phyloP scores from a whole-genome alignment of 1,284 basidiomycete genomes.

The Rhodotorula sp. region DNA sequence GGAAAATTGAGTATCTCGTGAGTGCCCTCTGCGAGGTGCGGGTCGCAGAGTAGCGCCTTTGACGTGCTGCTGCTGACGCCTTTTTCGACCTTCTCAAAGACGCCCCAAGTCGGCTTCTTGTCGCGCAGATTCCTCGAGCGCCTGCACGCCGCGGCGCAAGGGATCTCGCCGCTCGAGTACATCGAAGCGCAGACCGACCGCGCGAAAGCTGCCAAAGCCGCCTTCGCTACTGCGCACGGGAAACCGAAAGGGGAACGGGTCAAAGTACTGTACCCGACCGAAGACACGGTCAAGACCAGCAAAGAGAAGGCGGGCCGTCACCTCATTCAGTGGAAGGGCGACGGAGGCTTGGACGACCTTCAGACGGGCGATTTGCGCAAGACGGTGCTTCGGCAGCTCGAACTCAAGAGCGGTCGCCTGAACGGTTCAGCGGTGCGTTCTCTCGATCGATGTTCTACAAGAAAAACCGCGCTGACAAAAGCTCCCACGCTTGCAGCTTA shows the following conservation, averaged over 20 bases:
- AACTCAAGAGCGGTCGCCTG: constrained; percentile 1
- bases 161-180: constrained; percentile 4
- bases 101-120: neutral
- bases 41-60: neutral
- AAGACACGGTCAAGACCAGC: neutral
- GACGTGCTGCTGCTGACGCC: neutral
- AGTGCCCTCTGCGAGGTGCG: neutral
- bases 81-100: neutral
- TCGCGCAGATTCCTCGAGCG: constrained; percentile 1
- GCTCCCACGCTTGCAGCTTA: neutral
- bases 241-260: neutral
- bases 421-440: neutral
- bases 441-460: neutral
- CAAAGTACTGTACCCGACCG: neutral
- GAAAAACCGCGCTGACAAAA: neutral
- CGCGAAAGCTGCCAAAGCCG: neutral
- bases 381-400: neutral
- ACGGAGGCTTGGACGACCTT: neutral
- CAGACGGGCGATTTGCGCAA: neutral
- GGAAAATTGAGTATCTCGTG: constrained; percentile 17
- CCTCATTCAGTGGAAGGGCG: neutral
- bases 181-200: no score
- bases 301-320: neutral
- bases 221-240: neutral
- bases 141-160: constrained; percentile 2